Evolutionary conservation across 2,329 filamentous ascomycete genomes (phyloP).

Genomic region (Penicillium oxalicum): DNA sequence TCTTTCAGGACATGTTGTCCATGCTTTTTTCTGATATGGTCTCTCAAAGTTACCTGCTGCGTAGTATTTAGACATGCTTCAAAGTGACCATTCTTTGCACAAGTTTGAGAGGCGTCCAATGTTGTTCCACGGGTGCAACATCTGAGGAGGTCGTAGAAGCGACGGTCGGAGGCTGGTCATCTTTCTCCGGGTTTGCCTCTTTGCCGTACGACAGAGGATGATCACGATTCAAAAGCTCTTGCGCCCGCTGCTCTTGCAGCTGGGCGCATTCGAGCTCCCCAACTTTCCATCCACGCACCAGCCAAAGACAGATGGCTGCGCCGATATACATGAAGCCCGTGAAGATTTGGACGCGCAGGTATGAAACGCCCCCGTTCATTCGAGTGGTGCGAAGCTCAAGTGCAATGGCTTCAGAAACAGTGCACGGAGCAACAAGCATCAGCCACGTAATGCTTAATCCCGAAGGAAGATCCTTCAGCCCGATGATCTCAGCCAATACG

Average conservation of each 20-base stretch:
- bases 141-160: slow-evolving; percentile 1
- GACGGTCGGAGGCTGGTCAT: slow-evolving; percentile 2
- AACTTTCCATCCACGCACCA: slow-evolving; percentile 39
- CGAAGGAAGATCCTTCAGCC: slow-evolving; percentile 51
- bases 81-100: slow-evolving; percentile 27
- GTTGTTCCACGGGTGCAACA: slow-evolving; percentile 1
- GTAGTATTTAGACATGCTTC: slow-evolving; percentile 23
- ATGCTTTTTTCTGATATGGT: too few relatives aligned
- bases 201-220: slow-evolving; percentile 12
- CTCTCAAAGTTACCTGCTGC: too few relatives aligned
- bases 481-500: slow-evolving; percentile 56
- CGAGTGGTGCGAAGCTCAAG: slow-evolving; percentile 48
- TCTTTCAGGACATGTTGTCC: too few relatives aligned
- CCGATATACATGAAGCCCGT: slow-evolving; percentile 56
- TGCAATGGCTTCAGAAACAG: slow-evolving; percentile 51
- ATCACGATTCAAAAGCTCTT: slow-evolving; percentile 7
- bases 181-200: slow-evolving; percentile 7
- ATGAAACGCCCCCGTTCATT: slow-evolving; percentile 23
- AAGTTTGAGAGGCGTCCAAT: slow-evolving; percentile 27
- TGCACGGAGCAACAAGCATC: slow-evolving; percentile 49
- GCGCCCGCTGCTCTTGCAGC: neutral
- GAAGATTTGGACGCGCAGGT: slow-evolving; percentile 48
- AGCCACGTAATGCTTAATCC: slow-evolving; percentile 57
- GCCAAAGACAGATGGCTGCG: slow-evolving; percentile 45
- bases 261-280: slow-evolving; percentile 24